Conservation (phyloP, 2,329 filamentous ascomycete species). For the Nemania sp. region DNA sequence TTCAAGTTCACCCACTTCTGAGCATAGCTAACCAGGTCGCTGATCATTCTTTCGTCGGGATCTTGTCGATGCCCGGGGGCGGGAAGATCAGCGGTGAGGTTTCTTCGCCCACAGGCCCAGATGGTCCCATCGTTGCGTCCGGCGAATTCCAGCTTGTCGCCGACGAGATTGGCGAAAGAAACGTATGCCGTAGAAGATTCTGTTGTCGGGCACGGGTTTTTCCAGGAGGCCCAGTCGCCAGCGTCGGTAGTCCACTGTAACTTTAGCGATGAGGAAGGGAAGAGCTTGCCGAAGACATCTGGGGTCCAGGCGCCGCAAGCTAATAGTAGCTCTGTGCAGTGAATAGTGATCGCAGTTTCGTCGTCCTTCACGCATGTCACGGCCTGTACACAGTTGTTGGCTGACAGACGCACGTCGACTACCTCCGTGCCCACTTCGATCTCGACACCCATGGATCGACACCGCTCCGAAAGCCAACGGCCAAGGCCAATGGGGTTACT, state of each 20-base stretch:
- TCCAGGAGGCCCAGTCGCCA: background rate
- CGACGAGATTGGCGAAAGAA: background rate
- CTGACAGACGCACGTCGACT: background rate
- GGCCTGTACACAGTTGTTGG: background rate
- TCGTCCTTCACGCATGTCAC: background rate
- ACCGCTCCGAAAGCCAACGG: background rate
- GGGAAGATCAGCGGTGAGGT: background rate
- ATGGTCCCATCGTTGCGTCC: background rate
- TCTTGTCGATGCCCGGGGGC: background rate
- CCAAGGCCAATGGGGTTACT: background rate
- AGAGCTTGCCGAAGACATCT: background rate
- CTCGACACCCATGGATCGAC: background rate
- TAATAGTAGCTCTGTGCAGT: background rate
- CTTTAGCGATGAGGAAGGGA: background rate
- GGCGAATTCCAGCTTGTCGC: background rate
- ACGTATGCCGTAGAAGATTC: background rate
- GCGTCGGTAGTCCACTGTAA: background rate
- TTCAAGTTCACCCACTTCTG: background rate
- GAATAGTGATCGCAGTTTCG: background rate
- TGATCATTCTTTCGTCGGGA: background rate
- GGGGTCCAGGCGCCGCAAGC: background rate
- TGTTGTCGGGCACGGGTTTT: background rate
- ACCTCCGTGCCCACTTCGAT: background rate
- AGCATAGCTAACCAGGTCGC: background rate
- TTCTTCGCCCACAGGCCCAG: background rate